Evolutionary conservation across 225 moss, liverwort and hornwort genomes (phyloP), one percentile per base, ranked within the genome.

Genomic region (Climacium dendroides): DNA sequence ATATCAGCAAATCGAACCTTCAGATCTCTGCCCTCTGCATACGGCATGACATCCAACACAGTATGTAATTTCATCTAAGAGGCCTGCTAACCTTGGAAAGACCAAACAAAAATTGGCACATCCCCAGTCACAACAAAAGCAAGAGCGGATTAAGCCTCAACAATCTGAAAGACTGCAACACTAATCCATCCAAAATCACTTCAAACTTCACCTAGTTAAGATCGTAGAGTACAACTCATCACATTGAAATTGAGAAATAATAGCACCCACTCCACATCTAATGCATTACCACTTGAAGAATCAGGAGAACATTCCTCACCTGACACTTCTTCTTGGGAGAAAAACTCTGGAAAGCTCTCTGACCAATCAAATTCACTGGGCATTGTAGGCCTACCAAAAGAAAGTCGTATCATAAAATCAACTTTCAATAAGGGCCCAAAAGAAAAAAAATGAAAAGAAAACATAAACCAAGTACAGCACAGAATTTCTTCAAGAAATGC

Each of bases 1-100:
- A 98, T 92, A 88, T 98, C 98, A 85, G 95, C 98, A 93, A 97
- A 96, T 75, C 94, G 94, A 83, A 97, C 93, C 92, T 95, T 95
- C 82, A 92, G 47, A 80, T 95, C 95, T 90, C 70, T 88, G 80
- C 81, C 88, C 69, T 87, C 96, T 97, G 93, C 92, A 87, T 72
- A 87, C 34, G 54, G 25, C 47, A 88, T 80, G 55, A 69, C 75
- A 45, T 64, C 43, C 79, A 72, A 29, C 16, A 48, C 63, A 66
- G 14, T 63, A 32, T 11, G 39, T 62, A 39, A 69, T 15, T 77
- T 86, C 61, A 69, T 74, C 50, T 39, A 13, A 53, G 13, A 60
- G 69, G 45, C 13, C 79, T 80, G 39, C 70, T 67, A 62, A 83
- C 39, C 63, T 71, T 39, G 32, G 14, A 85, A 81, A 72, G 65